Evolutionary conservation across 1,284 basidiomycete genomes (phyloP).

Genomic region (Ceratobasidium sp.): DNA sequence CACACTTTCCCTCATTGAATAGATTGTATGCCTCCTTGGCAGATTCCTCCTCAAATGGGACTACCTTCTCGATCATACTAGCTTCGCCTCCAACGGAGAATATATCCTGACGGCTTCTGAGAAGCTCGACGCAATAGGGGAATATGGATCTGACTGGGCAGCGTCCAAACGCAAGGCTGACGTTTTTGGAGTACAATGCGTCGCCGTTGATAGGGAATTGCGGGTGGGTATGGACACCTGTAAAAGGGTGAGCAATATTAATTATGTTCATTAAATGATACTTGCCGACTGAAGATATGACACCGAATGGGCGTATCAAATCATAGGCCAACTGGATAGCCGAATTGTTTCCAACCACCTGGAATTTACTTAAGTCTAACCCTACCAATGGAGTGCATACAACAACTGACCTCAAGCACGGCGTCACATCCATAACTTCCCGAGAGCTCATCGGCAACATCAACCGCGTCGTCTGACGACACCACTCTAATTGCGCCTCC

Average conservation of each 20-base stretch:
- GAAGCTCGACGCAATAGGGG: slow-evolving; percentile 73
- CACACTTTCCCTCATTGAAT: slow-evolving; percentile 75
- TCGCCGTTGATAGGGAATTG: slow-evolving; percentile 54
- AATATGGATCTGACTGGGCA: slow-evolving; percentile 87
- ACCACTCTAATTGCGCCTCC: slow-evolving; percentile 55
- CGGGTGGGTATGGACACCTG: slow-evolving; percentile 50
- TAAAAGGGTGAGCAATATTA: not conserved
- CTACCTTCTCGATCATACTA: slow-evolving; percentile 72
- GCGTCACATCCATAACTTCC: slow-evolving; percentile 67
- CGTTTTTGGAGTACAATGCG: slow-evolving; percentile 83
- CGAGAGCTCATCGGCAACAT: slow-evolving; percentile 63
- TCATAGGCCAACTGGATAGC: slow-evolving; percentile 80
- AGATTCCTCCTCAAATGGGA: slow-evolving; percentile 63
- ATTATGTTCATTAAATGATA: slow-evolving; percentile 47
- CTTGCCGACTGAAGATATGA: slow-evolving; percentile 82
- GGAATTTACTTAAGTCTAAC: slow-evolving; percentile 49
- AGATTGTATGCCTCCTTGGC: slow-evolving; percentile 63
- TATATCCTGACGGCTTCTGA: slow-evolving; percentile 74
- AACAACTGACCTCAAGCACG: slow-evolving; percentile 67
- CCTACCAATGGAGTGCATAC: not conserved
- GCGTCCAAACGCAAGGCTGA: slow-evolving; percentile 83
- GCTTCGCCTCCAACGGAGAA: slow-evolving; percentile 68
- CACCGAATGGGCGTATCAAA: slow-evolving; percentile 82
- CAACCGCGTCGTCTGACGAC: slow-evolving; percentile 64
- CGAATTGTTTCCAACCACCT: slow-evolving; percentile 82